Evolutionary conservation across 1,284 basidiomycete genomes (phyloP).

Genomic region (Schizophyllum commune): DNA sequence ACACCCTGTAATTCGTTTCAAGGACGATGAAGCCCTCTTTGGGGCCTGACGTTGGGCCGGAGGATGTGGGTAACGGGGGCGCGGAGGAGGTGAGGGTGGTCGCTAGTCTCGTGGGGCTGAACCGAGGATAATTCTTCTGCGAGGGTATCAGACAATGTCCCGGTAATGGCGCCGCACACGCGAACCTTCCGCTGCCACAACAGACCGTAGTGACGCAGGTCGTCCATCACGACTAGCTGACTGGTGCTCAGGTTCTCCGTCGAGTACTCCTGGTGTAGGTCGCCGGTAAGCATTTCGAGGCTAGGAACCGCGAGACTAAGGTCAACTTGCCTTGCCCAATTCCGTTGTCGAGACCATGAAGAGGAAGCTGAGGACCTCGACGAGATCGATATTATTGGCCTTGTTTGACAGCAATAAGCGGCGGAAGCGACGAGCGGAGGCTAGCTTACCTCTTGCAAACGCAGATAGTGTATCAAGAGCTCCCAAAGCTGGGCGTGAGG

Average conservation of each 20-base stretch:
- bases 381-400: slow-evolving; percentile 84
- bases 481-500: slow-evolving; percentile 99
- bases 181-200: slow-evolving; percentile 74
- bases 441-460: slow-evolving; percentile 63
- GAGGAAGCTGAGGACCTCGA: slow-evolving; percentile 89
- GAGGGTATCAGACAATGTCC: slow-evolving; percentile 16
- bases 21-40: slow-evolving; percentile 91
- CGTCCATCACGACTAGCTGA: slow-evolving; percentile 83
- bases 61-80: slow-evolving; percentile 59
- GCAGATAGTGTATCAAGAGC: slow-evolving; percentile 84
- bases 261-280: slow-evolving; percentile 69
- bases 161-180: slow-evolving; percentile 10
- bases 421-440: slow-evolving; percentile 5
- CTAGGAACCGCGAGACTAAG: slow-evolving; percentile 3
- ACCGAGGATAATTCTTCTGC: slow-evolving; percentile 66
- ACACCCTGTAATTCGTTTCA: slow-evolving; percentile 97
- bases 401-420: slow-evolving; percentile 22
- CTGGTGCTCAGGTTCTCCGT: slow-evolving; percentile 75
- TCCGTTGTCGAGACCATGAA: slow-evolving; percentile 96
- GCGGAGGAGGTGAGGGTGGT: slow-evolving; percentile 88
- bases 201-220: slow-evolving; percentile 92
- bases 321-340: slow-evolving; percentile 63
- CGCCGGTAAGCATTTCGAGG: slow-evolving; percentile 6
- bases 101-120: slow-evolving; percentile 94
- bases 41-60: slow-evolving; percentile 46